phyloP scores from a whole-genome alignment of 768 basidiomycete species.

The Polyporus arcularius region DNA sequence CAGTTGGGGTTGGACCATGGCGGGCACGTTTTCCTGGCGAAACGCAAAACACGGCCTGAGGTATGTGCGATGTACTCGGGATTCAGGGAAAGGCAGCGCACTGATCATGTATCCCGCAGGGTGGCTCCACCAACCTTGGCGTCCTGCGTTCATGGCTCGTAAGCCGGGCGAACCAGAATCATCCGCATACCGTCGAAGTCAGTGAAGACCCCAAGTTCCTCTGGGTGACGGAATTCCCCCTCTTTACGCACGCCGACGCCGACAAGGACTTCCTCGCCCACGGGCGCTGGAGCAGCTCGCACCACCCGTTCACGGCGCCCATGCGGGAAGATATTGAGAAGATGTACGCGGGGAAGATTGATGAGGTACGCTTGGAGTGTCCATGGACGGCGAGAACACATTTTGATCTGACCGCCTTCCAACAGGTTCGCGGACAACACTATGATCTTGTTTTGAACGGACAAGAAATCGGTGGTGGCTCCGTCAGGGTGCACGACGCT shows the following conservation, averaged over 20 bases:
- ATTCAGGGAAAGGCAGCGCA: background rate
- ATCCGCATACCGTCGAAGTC: slow-evolving; percentile 44
- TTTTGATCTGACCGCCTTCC: background rate
- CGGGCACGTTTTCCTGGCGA: slow-evolving; percentile 38
- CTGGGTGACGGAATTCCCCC: slow-evolving; percentile 95
- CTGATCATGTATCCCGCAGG: slow-evolving; percentile 45
- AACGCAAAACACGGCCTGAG: slow-evolving; percentile 51
- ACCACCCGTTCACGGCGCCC: slow-evolving; percentile 97
- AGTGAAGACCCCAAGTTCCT: slow-evolving; percentile 75
- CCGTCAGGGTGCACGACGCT: slow-evolving; percentile 90
- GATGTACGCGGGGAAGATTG: slow-evolving; percentile 68
- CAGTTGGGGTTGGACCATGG: too few relatives aligned
- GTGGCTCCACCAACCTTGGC: slow-evolving; percentile 84
- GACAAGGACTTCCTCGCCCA: slow-evolving; percentile 87
- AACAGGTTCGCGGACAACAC: slow-evolving; percentile 88
- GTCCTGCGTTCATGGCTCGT: slow-evolving; percentile 66
- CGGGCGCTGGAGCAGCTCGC: slow-evolving; percentile 89
- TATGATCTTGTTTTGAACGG: slow-evolving; percentile 96
- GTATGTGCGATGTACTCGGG: slow-evolving; percentile 33
- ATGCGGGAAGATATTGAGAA: slow-evolving; percentile 86
- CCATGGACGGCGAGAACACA: background rate
- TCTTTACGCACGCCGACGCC: slow-evolving; percentile 83
- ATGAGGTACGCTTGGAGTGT: slow-evolving; percentile 37
- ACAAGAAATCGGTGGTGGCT: slow-evolving; percentile 91
- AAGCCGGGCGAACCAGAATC: slow-evolving; percentile 63